Conservation (phyloP, 768 basidiomycete species). For the Pleurotus tuber-regium region DNA sequence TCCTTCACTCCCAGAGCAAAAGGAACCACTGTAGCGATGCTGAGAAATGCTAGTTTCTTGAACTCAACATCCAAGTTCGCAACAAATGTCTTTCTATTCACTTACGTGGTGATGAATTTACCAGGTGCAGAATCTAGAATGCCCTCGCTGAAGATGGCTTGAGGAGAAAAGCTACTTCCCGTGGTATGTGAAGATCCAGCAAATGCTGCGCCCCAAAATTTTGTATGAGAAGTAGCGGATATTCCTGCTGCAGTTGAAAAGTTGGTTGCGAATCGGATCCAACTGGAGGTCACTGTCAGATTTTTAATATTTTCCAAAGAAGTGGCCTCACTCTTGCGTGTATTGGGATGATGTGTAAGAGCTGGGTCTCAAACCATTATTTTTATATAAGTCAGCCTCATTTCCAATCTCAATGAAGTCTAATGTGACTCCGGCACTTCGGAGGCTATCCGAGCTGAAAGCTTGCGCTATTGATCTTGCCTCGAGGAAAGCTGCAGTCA, state of each 20-base stretch:
- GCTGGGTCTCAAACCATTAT: slow-evolving; percentile 39
- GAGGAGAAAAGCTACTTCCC: slow-evolving; percentile 52
- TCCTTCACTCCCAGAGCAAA: slow-evolving; percentile 48
- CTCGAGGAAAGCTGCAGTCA: slow-evolving; percentile 47
- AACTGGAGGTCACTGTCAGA: slow-evolving; percentile 31
- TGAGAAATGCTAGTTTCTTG: slow-evolving; percentile 56
- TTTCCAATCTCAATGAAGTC: slow-evolving; percentile 65
- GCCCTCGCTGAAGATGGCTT: slow-evolving; percentile 51
- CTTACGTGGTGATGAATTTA: slow-evolving; percentile 51
- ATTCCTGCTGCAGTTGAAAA: slow-evolving; percentile 41
- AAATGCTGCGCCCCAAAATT: slow-evolving; percentile 49
- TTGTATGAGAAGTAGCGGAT: slow-evolving; percentile 33
- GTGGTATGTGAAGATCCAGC: slow-evolving; percentile 45
- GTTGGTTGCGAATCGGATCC: slow-evolving; percentile 50
- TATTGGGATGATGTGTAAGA: slow-evolving; percentile 43
- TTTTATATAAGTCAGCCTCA: slow-evolving; percentile 53
- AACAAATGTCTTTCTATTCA: too few relatives aligned
- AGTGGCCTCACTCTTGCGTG: slow-evolving; percentile 41
- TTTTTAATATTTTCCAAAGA: too few relatives aligned
- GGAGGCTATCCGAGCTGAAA: slow-evolving; percentile 41
- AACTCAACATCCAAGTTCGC: too few relatives aligned
- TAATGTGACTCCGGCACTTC: slow-evolving; percentile 39
- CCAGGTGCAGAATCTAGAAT: slow-evolving; percentile 49
- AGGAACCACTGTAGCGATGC: slow-evolving; percentile 52
- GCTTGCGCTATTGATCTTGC: slow-evolving; percentile 46